Evolutionary conservation across 306 rosid species (phyloP), one percentile per base, ranked within the genome.

Genomic region (Glycine latifolia): DNA sequence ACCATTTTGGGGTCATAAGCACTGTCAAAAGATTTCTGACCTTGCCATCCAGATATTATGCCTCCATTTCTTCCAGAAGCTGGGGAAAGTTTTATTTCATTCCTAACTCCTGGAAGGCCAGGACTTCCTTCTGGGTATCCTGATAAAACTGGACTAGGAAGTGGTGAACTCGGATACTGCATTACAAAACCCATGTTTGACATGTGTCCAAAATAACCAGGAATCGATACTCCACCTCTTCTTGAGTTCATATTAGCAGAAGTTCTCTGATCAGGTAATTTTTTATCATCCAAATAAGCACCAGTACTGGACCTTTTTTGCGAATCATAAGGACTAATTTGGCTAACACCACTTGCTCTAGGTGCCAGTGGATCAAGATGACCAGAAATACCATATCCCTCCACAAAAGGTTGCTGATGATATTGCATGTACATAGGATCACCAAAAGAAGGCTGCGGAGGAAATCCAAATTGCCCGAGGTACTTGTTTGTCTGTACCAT

Each of bases 401-500:
- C 90, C 20, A 83, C 80, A 81, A 72, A 84, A 78, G 84, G 84
- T 37, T 78, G 90, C 66, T 84, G 90, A 15, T 84, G 87, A 75
- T 84, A 87, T 48, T 87, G 90, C 87, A 87, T 81, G 74, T 73
- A 84, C 9, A 87, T 11, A 48, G 90, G 87, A 84, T 87, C 90
- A 60, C 73, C 86, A 84, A 84, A 81, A 61, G 90, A 73, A 50
- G 82, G 77, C 77, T 81, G 90, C 49, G 69, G 16, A 6, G 90
- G 82, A 81, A 43, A 87, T 77, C 90, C 84, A 61, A 56, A 84
- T 43, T 87, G 90, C 66, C 86, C 90, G 47, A 62, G 67, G 63
- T 81, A 87, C 79, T 87, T 87, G 82, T 71, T 84, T 84, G 82
- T 53, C 44, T 87, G 82, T 33, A 33, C 67, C 87, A 87, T 68